A percentile compares a stretch with the other conserved stretches of the same genome.
These are phyloP conservation scores for Geranium brycei DNA, from an alignment of 345 rosid species.

Conservation along the genomic window DNA sequence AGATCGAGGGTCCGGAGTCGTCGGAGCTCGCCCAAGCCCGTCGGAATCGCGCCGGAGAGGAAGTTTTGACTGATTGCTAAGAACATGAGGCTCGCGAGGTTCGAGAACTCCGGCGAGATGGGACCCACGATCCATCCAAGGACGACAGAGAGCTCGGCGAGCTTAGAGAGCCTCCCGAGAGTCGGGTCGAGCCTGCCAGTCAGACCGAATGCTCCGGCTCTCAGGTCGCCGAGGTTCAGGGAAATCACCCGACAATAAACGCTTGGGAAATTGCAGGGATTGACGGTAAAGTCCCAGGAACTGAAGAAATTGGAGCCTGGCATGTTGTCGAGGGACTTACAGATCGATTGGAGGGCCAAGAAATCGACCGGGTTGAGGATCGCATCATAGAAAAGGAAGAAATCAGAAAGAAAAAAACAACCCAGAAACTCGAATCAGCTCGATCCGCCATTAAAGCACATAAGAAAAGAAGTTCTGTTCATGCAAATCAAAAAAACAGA, in stretches of 20 bases:
- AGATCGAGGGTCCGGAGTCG: slow-evolving; percentile 64
- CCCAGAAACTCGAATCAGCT: no score
- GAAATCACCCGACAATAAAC: slow-evolving; percentile 61
- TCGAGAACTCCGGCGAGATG: slow-evolving; percentile 44
- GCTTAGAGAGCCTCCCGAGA: slow-evolving; percentile 57
- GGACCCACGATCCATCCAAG: slow-evolving; percentile 71
- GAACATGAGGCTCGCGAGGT: slow-evolving; percentile 46
- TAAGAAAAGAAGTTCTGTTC: no score
- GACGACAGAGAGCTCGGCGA: slow-evolving; percentile 60
- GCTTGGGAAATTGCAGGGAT: slow-evolving; percentile 86
- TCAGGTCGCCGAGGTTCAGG: slow-evolving; percentile 72
- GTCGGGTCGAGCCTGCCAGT: slow-evolving; percentile 64
- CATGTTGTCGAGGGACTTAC: slow-evolving; percentile 53
- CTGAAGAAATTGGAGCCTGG: slow-evolving; percentile 78
- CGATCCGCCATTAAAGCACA: no score
- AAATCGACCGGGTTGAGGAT: slow-evolving; percentile 70
- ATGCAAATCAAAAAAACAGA: no score
- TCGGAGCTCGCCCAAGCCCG: slow-evolving; percentile 41
- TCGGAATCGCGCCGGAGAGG: slow-evolving; percentile 56
- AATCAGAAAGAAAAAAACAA: not conserved
- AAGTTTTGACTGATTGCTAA: slow-evolving; percentile 60
- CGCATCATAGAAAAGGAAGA: not conserved
- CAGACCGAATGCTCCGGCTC: slow-evolving; percentile 74
- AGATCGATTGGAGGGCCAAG: slow-evolving; percentile 69
- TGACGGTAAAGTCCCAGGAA: slow-evolving; percentile 88